Evolutionary conservation across 495 filamentous ascomycete genomes (phyloP), one percentile per base, ranked within the genome.

Genomic region (Jackrogersella multiformis): DNA sequence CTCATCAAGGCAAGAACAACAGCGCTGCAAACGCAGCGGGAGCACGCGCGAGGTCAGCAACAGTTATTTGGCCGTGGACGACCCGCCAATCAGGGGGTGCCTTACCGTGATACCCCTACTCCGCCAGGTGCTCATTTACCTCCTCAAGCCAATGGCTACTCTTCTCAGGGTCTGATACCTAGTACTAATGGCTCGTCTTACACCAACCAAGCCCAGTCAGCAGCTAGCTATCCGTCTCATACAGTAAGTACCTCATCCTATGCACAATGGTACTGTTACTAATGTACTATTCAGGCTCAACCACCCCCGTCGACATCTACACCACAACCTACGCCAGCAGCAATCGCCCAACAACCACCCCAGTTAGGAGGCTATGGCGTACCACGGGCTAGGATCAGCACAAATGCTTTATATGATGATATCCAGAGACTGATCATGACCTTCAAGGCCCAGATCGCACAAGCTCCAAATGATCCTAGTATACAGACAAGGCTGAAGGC

Each of bases 1-100:
- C 81, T 99, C 60, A 92, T 96, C 73, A 96, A 93, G 75, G 91
- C 90, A 5, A 87, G 90, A 60, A 96, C 92, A 7, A 89, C 86
- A 13, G 87, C 89, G 49, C 76, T 92, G 53, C 86, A 92, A 57
- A 84, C 86, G 46, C 86, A 92, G 64, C 90, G 92, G 72, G 85
- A 85, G 36, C 85, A 88, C 60, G 80, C 82, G 57, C 84, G 87
- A 62, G 80, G 80, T 38, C 89, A 90, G 66, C 86, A 87, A 51
- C 88, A 92, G 45, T 72, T 88, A 7, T 79, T 89, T 56, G 81
- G 80, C 18, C 86, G 87, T 60, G 78, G 77, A 36, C 85, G 89
- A 44, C 82, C 82, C 24, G 75, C 74, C 73, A 61, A n/a, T 28
- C 82, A 56, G 78, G 85, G 39, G 18, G 78, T 84, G 44, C 84